Evolutionary conservation across 805 yeast species (phyloP).

Genomic region (Komagataella populi): DNA sequence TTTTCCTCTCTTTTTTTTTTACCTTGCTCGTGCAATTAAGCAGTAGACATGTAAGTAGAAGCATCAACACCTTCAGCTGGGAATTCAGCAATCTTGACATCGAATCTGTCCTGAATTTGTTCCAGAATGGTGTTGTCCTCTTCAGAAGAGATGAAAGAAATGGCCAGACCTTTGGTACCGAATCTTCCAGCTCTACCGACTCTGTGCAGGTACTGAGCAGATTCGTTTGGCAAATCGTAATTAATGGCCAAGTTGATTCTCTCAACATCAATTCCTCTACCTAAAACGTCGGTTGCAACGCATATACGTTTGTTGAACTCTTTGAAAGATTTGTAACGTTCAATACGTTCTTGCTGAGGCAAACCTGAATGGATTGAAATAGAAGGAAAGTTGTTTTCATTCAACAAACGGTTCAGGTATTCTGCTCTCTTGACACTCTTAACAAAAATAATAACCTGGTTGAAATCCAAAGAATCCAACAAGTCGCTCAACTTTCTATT

Average conservation of each 20-base stretch:
- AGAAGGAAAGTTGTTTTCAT: conserved; percentile 92
- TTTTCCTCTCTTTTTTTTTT: background rate
- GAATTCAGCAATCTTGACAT: conserved; percentile 87
- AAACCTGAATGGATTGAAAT: conserved; percentile 93
- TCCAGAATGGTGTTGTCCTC: conserved; percentile 84
- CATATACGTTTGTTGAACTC: conserved; percentile 98
- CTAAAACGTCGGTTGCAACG: conserved; percentile 96
- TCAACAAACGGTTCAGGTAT: conserved; percentile 76
- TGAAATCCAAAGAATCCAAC: conserved; percentile 88
- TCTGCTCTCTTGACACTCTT: conserved; percentile 85
- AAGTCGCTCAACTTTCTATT: conserved; percentile 86
- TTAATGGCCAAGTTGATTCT: conserved; percentile 96
- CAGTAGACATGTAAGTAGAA: conserved; percentile 86
- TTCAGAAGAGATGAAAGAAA: conserved; percentile 75
- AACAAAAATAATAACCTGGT: conserved; percentile 95
- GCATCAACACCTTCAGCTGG: conserved; percentile 98
- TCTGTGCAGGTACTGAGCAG: conserved; percentile 97
- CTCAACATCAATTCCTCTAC: conserved; percentile 99
- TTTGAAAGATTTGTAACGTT: conserved; percentile 88
- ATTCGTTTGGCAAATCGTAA: conserved; percentile 91
- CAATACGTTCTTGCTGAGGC: conserved; percentile 97
- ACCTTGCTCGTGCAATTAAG: conserved; percentile 23
- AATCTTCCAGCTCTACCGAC: conserved; percentile 99
- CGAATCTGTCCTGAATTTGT: conserved; percentile 94
- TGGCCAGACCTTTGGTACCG: conserved; percentile 97